Conservation (phyloP, 2,329 filamentous ascomycete species). For the Decorospora gaudefroyi region DNA sequence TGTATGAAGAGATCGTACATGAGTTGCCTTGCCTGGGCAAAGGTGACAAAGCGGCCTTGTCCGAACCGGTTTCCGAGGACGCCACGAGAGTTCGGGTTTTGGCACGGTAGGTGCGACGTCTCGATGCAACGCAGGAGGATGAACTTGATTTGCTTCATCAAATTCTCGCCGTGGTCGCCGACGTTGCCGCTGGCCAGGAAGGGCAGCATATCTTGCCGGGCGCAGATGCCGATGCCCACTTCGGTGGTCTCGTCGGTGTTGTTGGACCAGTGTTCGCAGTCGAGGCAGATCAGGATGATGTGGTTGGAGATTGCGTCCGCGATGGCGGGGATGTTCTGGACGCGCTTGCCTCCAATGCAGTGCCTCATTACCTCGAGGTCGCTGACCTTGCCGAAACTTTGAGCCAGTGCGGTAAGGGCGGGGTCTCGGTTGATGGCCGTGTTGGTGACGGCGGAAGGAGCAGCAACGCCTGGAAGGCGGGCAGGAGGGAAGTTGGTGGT, state of each 20-base stretch:
- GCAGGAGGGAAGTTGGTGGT: background rate
- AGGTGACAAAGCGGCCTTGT: slow-evolving; percentile 23
- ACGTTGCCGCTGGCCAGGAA: background rate
- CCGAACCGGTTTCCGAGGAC: slow-evolving; percentile 32
- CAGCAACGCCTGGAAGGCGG: background rate
- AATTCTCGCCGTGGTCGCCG: slow-evolving; percentile 23
- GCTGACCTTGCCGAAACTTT: slow-evolving; percentile 1
- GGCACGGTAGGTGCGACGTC: slow-evolving; percentile 23
- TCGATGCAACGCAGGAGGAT: slow-evolving; percentile 28
- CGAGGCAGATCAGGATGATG: slow-evolving; percentile 26
- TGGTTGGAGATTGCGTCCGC: slow-evolving; percentile 16
- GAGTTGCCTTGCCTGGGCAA: slow-evolving; percentile 12
- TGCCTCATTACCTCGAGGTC: slow-evolving; percentile 12
- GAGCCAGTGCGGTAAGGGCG: background rate
- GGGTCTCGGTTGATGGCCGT: background rate
- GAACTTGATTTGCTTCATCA: slow-evolving; percentile 26
- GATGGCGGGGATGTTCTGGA: slow-evolving; percentile 4
- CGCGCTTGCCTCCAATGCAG: slow-evolving; percentile 6
- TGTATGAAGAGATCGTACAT: slow-evolving; percentile 21
- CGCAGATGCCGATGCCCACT: slow-evolving; percentile 25
- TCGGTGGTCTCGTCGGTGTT: slow-evolving; percentile 31
- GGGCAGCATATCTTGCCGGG: slow-evolving; percentile 3
- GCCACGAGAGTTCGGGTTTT: slow-evolving; percentile 10
- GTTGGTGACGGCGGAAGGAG: background rate
- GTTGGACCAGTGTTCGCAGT: slow-evolving; percentile 30